Base-by-base conservation (phyloP, 2,329 filamentous ascomycete species). In the Neonectria coccinea region DNA sequence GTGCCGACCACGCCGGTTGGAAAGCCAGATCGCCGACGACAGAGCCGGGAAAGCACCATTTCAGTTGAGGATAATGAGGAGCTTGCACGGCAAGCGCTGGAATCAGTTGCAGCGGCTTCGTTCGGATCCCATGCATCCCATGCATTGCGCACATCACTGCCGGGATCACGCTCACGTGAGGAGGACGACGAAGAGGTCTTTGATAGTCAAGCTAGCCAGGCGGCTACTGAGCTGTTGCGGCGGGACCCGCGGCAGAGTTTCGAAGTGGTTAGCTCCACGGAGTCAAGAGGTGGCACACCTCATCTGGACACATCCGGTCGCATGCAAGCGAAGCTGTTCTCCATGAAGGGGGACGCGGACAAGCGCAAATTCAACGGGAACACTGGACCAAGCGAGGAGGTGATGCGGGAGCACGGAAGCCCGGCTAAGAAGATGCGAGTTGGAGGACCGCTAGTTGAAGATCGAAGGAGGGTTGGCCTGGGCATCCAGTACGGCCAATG, bases 31-130 rank as follows among this genome's bases (percentile, higher is more conserved):
- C 81, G 82, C 53, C 84, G 87, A 41, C 87, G 88, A 56, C 89
- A 89, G 78, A 94, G 93, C 77, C 89, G 92, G 64, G 93, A 97
- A 77, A 95, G 92, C 80, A 97, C 93, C 2, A 94, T 96, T 53
- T 96, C 93, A 1, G 90, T 88, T 20, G 85, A 85, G 47, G 86
- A 89, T 62, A 86, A 85, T 55, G 87, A 85, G 70, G 86, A 88
- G 71, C 79, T 88, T 25, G 85, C 84, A 1, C 81, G 86, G 5
- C 84, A 86, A 63, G 85, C 85, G 0, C 72, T 88, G 14, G 80
- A 85, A 66, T 84, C 83, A 0, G 84, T 87, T 11, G 86, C 84
- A 56, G 89, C 79, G 16, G 79, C 78, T 12, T 77, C 76, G 0
- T 71, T 72, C 11, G 66, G 69, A 4, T 69, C 72, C 0, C 77